Percentiles rank a stretch among this genome's conserved stretches.
Conservation (phyloP, 805 yeast genomes). For the Metschnikowia aberdeeniae region DNA sequence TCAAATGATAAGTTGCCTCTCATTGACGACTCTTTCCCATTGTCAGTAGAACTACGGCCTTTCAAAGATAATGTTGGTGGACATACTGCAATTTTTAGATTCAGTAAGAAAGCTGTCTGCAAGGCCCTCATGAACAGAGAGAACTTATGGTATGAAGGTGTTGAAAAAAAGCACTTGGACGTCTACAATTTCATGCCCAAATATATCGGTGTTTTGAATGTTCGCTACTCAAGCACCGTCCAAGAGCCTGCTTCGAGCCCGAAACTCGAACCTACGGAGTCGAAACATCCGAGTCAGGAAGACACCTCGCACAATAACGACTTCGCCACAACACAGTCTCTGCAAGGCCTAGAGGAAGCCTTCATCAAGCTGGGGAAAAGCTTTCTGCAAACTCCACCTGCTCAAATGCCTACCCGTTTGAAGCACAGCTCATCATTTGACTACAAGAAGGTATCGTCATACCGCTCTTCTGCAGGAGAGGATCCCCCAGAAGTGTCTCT, state of each 20-base stretch:
- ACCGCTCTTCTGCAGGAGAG: slow-evolving; percentile 2
- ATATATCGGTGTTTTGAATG: slow-evolving; percentile 92
- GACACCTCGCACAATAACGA: background rate
- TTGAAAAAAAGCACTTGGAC: slow-evolving; percentile 74
- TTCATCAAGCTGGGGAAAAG: background rate
- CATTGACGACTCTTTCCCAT: slow-evolving; percentile 38
- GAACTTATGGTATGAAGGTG: slow-evolving; percentile 85
- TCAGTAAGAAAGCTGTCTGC: slow-evolving; percentile 88
- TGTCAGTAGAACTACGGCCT: slow-evolving; percentile 87
- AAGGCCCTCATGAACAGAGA: slow-evolving; percentile 89
- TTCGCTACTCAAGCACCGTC: slow-evolving; percentile 61
- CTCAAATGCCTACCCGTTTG: background rate
- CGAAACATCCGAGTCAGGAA: background rate
- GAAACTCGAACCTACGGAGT: slow-evolving; percentile 7
- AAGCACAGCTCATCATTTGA: background rate
- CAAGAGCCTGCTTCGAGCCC: slow-evolving; percentile 24
- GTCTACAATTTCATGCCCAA: slow-evolving; percentile 84
- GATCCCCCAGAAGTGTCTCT: slow-evolving; percentile 76
- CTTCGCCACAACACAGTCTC: background rate
- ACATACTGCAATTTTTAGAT: slow-evolving; percentile 93
- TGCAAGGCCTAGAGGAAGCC: background rate
- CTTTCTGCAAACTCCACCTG: background rate
- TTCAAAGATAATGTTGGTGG: slow-evolving; percentile 96
- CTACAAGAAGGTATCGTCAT: background rate
- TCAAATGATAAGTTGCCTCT: background rate